These are phyloP conservation scores for Pterula multifida DNA, from an alignment of 1,284 basidiomycete species.

Conservation along the genomic window DNA sequence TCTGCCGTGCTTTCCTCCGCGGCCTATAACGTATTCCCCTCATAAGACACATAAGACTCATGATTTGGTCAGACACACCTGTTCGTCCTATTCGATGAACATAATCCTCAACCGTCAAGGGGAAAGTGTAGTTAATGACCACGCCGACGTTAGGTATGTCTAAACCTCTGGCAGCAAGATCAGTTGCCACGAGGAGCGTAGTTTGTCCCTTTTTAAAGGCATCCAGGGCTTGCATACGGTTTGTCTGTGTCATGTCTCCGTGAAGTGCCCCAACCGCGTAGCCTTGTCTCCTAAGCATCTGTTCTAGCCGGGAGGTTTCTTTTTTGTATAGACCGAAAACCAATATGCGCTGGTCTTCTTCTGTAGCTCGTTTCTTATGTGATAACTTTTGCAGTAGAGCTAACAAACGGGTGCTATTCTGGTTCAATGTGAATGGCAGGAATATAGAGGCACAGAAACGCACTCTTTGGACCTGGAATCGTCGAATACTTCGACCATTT, in stretches of 20 bases:
- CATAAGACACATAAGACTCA: slow-evolving; percentile 9
- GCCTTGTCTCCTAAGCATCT: slow-evolving; percentile 67
- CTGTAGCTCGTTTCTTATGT: slow-evolving; percentile 47
- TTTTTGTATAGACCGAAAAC: slow-evolving; percentile 98
- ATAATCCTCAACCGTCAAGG: slow-evolving; percentile 91
- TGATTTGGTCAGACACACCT: slow-evolving; percentile 28
- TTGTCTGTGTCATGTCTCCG: slow-evolving; percentile 85
- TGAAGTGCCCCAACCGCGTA: slow-evolving; percentile 85
- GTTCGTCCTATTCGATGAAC: slow-evolving; percentile 96
- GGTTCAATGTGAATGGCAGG: not conserved
- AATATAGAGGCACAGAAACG: slow-evolving; percentile 14
- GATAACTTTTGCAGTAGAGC: slow-evolving; percentile 47
- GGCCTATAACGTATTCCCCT: slow-evolving; percentile 36
- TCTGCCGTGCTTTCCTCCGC: slow-evolving; percentile 85
- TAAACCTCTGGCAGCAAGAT: slow-evolving; percentile 92
- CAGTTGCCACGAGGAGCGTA: slow-evolving; percentile 88
- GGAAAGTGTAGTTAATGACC: slow-evolving; percentile 95
- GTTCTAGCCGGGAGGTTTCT: slow-evolving; percentile 85
- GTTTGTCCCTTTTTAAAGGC: slow-evolving; percentile 83
- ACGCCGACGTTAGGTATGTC: slow-evolving; percentile 95
- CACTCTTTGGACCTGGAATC: slow-evolving; percentile 83
- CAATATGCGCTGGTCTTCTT: slow-evolving; percentile 64
- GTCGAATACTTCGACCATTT: slow-evolving; percentile 84
- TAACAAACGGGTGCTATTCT: slow-evolving; percentile 53
- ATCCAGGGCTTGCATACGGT: slow-evolving; percentile 80